A percentile compares a stretch with the other conserved stretches of the same genome.
Conservation (phyloP, 352 stramenopile species). For the Discostella stelligera region DNA sequence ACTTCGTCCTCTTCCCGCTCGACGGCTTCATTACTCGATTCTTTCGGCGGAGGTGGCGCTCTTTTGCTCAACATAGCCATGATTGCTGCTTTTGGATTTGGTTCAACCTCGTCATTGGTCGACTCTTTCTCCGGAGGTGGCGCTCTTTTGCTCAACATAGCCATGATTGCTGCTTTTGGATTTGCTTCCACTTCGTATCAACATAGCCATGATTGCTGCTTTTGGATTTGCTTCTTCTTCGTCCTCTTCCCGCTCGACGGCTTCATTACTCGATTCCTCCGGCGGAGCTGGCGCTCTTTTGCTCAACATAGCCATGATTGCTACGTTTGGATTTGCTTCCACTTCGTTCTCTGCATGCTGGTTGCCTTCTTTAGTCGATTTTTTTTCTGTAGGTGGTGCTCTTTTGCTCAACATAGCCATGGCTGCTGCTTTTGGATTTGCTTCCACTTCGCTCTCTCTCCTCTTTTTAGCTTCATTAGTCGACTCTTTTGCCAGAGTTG, state of each 20-base stretch:
- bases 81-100: conserved; percentile 18
- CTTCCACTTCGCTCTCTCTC: not conserved
- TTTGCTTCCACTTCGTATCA: conserved; percentile 10
- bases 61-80: conserved; percentile 20
- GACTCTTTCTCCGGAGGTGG: conserved; percentile 5
- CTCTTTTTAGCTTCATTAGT: not conserved
- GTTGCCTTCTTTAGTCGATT: no score
- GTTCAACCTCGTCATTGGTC: not conserved
- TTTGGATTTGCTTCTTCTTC: conserved; percentile 17
- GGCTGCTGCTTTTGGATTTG: conserved; percentile 16
- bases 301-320: conserved; percentile 20
- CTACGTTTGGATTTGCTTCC: conserved; percentile 14
- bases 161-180: conserved; percentile 15
- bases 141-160: conserved; percentile 23
- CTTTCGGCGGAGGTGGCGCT: not conserved
- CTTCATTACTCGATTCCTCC: conserved; percentile 1
- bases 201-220: conserved; percentile 15
- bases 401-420: conserved; percentile 20
- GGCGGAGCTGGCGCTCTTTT: conserved; percentile 11
- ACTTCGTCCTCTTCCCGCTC: not conserved
- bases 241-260: not conserved
- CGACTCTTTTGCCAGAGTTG: not conserved
- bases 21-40: not conserved
- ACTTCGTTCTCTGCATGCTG: no score
- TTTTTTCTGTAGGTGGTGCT: not conserved